Evolutionary conservation across 495 filamentous ascomycete species (phyloP), one percentile per base, ranked within the genome.

Genomic region (Neurospora sp.): DNA sequence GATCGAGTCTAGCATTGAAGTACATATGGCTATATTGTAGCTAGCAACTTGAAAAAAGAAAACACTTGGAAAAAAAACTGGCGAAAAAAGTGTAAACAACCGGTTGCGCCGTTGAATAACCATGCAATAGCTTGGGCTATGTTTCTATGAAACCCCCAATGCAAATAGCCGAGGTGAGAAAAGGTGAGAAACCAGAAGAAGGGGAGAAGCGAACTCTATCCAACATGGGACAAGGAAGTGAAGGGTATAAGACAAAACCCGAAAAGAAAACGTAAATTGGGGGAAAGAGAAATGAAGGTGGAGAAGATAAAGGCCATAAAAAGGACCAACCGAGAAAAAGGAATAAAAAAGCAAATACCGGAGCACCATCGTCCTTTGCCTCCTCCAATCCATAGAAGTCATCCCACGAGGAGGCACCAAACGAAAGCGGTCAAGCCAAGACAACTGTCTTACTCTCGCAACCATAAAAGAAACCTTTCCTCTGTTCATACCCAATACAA

Each of bases 381-480:
- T 13, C 4, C 21, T 24, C 21, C 4, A 54, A 24, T 11, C 10
- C 21, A 54, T 54, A 5, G 24, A 48, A 48, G 9, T 21, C 43
- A 11, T 48, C 9, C n/a, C n/a, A 48, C 8, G 43, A 48, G 19
- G 24, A 48, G n/a, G 21, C n/a, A 42, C 7, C 70, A 71, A n/a
- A 54, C 15, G 21, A 31, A 71, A 71, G 15, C 54, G 54, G 28
- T 76, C 73, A 80, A 42, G 62, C 73, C 4, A 80, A 69, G 34
- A 66, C 66, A 28, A 80, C 31, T 4, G 11, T 74, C 34, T 54
- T 78, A 17, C 73, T 73, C 34, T 77, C 76, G 8, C 78, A 79
- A 0, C 79, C 79, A 54, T 80, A 80, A 70, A 80, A 80, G 40
- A 80, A 80, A 19, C 79, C 78, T 69, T 75, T 79, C 6, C 79